Evolutionary conservation across 2,329 filamentous ascomycete genomes (phyloP), one percentile per base, ranked within the genome.

Genomic region (Aspergillus caelatus): DNA sequence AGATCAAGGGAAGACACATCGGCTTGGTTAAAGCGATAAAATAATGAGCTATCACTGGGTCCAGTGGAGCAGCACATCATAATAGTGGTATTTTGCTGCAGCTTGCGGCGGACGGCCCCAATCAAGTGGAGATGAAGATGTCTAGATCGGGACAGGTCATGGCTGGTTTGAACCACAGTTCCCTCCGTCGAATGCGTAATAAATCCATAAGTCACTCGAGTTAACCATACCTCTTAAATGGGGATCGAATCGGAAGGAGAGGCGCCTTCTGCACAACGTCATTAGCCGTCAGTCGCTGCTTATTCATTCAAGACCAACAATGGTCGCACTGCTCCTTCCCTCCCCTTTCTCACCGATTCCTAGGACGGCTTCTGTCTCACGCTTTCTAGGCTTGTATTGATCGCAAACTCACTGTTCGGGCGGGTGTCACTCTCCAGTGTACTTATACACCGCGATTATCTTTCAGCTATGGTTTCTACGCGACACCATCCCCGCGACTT

Each of bases 401-500:
- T 6, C 34, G 12, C 9, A 55, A 28, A 8, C 9, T 55, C 21
- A 9, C 23, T 55, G 6, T 39, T 21, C 14, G n/a, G 16, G 21
- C 21, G 34, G 52, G 32, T 12, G 52, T 26, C 52, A 36, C 34
- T 30, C 36, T 41, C 39, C 1, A n/a, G 39, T 41, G 19, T 41
- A 41, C 8, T 4, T 4, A 11, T n/a, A 39, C 4, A 26, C 21
- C 48, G 32, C 45, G 3, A 30, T 59, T 55, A 34, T 45, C 30
- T 11, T 36, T 7, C 10, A 54, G 32, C n/a, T 62, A 87, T 87
- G 85, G 85, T 87, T 58, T 85, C 83, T 39, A 87, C 85, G 43
- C 83, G 85, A 68, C 80, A 83, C 26, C 85, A 87, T 68, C 84
- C 84, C 30, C 71, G 77, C 52, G 81, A 83, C 45, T 86, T 85